phyloP scores from a whole-genome alignment of 179 eudicot species.

The Camellia oleifera region DNA sequence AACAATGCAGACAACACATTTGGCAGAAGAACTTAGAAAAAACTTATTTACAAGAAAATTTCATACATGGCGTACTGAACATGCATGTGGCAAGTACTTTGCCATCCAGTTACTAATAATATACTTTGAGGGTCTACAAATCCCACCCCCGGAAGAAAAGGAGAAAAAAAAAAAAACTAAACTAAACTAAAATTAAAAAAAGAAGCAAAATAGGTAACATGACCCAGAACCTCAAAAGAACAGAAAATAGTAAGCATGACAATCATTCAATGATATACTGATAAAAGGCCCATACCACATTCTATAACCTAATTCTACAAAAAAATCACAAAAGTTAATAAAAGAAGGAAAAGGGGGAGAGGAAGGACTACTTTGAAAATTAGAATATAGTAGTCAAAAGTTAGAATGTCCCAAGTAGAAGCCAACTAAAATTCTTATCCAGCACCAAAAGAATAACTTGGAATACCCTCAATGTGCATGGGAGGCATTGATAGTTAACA shows the following conservation, averaged over 20 bases:
- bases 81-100: neutral
- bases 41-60: no score
- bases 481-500: neutral
- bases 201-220: no score
- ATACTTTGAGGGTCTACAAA: neutral
- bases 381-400: neutral
- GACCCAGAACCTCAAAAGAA: no score
- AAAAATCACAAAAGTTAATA: no score
- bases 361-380: neutral
- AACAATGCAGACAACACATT: neutral
- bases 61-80: neutral
- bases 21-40: neutral
- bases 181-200: no score
- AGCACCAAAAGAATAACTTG: conserved; percentile 12
- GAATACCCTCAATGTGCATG: neutral
- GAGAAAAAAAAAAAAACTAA: no score
- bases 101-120: neutral
- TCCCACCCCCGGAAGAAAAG: no score
- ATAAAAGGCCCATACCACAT: no score
- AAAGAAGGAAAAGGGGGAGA: no score
- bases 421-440: neutral
- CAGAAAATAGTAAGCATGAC: no score
- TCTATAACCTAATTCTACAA: no score
- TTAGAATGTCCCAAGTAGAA: neutral
- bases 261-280: no score